Evolutionary conservation across 306 rosid genomes (phyloP), one percentile per base, ranked within the genome.

Genomic region (Cicer pinnatifidum): DNA sequence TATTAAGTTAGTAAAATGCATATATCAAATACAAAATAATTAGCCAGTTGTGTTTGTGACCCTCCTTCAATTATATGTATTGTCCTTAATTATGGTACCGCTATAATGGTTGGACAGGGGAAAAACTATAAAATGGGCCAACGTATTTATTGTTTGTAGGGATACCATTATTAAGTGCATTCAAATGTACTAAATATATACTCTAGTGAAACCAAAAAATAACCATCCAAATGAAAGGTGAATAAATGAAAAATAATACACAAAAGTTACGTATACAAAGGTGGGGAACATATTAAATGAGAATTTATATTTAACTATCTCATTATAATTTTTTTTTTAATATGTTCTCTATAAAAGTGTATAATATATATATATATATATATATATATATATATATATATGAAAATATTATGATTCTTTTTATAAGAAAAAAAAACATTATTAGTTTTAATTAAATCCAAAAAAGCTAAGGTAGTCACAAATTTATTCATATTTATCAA

Each of bases 41-140:
- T 75, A 65, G 38, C 37, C 35, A 50, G 35, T 50, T 75, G 47
- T 64, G 35, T 47, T 7, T 65, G 50, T 53, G 11, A 65, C 19
- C 48, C 47, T 65, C 73, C 53, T 20, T 65, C 65, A 41, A 75
- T 75, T 63, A 75, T 64, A 40, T 75, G 52, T 41, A 37, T 37
- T 60, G 62, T 73, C 23, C 61, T 61, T 50, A 64, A 75, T 28
- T 48, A 68, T 68, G n/a, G 45, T 67, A 48, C 43, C 23, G 10
- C 58, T 13, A 38, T 64, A 64, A 64, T 64, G 46, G 72, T 75
- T 48, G 13, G 43, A 39, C 46, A 62, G 71, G 5, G 28, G 10
- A 52, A 50, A 38, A 75, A 47, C 8, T 62, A 38, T 39, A 63
- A 75, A 39, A 50, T 63, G 45, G 79, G 65, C 6, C 53, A 63